Base-by-base conservation (phyloP, 2,329 filamentous ascomycete genomes). In the Colletotrichum somersetense region DNA sequence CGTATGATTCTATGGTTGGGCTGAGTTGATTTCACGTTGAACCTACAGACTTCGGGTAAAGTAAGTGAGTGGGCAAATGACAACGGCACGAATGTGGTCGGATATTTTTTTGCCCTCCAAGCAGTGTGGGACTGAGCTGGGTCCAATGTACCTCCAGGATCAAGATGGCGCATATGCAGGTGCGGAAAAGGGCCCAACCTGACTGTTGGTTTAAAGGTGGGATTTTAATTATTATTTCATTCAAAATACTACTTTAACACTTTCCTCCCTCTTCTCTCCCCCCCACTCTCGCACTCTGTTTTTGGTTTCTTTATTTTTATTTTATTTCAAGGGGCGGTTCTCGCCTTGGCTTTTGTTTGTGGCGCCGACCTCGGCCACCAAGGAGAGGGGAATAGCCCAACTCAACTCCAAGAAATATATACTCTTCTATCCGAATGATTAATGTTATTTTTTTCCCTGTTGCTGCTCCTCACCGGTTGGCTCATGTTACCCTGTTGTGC, bases 81-180 rank as follows among this genome's bases (percentile, higher is more conserved):
- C 35, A 42, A 35, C 26, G 3, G 14, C 16, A 42, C 40, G n/a
- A 57, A 57, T 38, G 33, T 64, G 35, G 35, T 40, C n/a, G n/a
- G 38, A 61, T 42, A 23, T 61, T 67, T 67, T 66, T 38, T 33
- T n/a, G 23, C 33, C 40, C 38, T 48, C 55, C 12, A 35, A 33
- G 42, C 56, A 42, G 50, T 67, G 56, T 50, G 56, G 44, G 64
- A 67, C 52, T 67, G 44, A 35, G 56, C 44, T 42, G 55, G 53
- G 55, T 46, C 64, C 35, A 33, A 33, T 14, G 48, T 23, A 52
- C 44, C 14, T 18, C 6, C 20, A 20, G 20, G 18, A 20, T 46
- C 23, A 42, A 35, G 61, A 62, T 52, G 61, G 61, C 33, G 35
- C 35, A 38, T 35, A 23, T 40, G 38, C n/a, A 40, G 23, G 38